phyloP scores from a whole-genome alignment of 2,329 filamentous ascomycete species.

The Paraconiothyrium brasiliense region DNA sequence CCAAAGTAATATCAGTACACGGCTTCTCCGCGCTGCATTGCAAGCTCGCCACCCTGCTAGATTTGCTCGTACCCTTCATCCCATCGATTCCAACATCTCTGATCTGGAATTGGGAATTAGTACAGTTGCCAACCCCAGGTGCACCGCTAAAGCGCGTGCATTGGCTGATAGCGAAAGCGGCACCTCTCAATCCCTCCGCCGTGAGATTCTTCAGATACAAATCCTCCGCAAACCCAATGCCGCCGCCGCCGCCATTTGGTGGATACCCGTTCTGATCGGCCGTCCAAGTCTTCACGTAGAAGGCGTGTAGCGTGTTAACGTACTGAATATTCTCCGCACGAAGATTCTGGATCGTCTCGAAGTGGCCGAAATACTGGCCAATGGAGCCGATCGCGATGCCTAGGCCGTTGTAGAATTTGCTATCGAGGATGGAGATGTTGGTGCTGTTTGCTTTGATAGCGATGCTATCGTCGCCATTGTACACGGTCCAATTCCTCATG shows the following conservation, averaged over 20 bases:
- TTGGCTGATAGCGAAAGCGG: conserved; percentile 50
- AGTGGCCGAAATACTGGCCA: conserved; percentile 61
- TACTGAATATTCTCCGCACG: conserved; percentile 59
- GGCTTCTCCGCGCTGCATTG: conserved; percentile 41
- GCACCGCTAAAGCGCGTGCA: conserved; percentile 52
- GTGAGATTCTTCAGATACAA: conserved; percentile 51
- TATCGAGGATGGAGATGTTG: conserved; percentile 62
- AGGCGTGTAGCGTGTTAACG: conserved; percentile 58
- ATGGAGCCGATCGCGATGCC: conserved; percentile 68
- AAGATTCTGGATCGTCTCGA: conserved; percentile 62
- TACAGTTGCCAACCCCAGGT: conserved; percentile 48
- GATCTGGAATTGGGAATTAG: conserved; percentile 54
- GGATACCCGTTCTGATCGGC: conserved; percentile 61
- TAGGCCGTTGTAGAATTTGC: conserved; percentile 52
- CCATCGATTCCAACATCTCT: conserved; percentile 42
- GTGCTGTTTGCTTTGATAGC: conserved; percentile 65
- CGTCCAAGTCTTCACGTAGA: conserved; percentile 70
- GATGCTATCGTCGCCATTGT: conserved; percentile 51
- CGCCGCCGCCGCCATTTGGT: conserved; percentile 68
- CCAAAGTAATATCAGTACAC: conserved; percentile 31
- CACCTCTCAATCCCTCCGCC: conserved; percentile 34
- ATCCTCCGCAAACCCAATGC: conserved; percentile 56
- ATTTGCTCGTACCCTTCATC: conserved; percentile 41
- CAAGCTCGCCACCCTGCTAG: conserved; percentile 29
- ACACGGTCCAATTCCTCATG: conserved; percentile 27